Percentiles rank a stretch among this genome's conserved stretches.
phyloP scores from a whole-genome alignment of 352 stramenopile genomes.

The Pythium apleroticum region DNA sequence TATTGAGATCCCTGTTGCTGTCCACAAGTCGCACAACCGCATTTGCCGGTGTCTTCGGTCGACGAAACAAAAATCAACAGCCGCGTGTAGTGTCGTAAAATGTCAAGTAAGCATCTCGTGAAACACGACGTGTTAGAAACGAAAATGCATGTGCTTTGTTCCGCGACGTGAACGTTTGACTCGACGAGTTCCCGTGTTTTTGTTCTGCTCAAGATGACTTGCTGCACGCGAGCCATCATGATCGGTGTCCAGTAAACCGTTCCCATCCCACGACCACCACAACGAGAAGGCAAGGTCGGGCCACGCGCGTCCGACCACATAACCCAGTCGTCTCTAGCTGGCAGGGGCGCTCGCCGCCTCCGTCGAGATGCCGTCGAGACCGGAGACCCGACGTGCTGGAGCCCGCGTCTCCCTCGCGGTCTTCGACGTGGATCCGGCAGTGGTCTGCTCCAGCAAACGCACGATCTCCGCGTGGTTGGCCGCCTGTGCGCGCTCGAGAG shows the following conservation, averaged over 20 bases:
- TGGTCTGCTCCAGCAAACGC: background rate
- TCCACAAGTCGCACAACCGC: background rate
- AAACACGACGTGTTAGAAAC: background rate
- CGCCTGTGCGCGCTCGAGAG: background rate
- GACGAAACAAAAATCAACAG: slow-evolving; percentile 1
- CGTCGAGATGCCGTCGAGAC: background rate
- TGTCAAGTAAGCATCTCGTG: slow-evolving; percentile 1
- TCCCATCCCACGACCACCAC: slow-evolving; percentile 3
- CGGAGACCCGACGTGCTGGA: background rate
- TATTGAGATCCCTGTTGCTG: background rate
- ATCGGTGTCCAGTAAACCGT: slow-evolving; percentile 1
- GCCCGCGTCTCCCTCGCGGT: background rate
- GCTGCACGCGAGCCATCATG: background rate
- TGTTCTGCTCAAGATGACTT: background rate
- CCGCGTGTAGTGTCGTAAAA: background rate
- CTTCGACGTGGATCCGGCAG: background rate
- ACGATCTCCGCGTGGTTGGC: slow-evolving; percentile 5
- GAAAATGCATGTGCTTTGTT: background rate
- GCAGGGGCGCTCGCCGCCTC: slow-evolving; percentile 6
- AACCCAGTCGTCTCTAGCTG: slow-evolving; percentile 3
- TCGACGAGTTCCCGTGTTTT: background rate
- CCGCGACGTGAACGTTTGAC: background rate
- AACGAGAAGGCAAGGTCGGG: no score
- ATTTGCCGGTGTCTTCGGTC: slow-evolving; percentile 1
- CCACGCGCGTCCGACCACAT: no score